Conservation (phyloP, 805 yeast genomes). For the Monosporozyma yasuniensis region DNA sequence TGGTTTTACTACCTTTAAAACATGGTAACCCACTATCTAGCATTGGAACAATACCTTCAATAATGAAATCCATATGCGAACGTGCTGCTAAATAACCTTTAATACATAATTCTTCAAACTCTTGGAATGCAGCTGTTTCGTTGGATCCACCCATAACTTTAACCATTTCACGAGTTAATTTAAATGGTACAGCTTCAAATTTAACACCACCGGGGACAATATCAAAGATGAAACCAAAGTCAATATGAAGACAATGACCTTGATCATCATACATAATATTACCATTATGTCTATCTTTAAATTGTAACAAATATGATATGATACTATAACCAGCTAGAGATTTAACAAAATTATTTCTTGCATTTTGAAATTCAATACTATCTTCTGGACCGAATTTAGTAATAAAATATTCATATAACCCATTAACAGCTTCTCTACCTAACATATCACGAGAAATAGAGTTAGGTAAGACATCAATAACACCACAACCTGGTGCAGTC, state of each 20-base stretch:
- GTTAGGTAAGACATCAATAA: slow-evolving; percentile 93
- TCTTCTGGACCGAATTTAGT: slow-evolving; percentile 94
- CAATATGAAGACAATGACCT: slow-evolving; percentile 93
- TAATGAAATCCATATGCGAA: slow-evolving; percentile 77
- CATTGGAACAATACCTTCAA: slow-evolving; percentile 86
- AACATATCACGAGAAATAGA: slow-evolving; percentile 95
- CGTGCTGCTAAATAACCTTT: slow-evolving; percentile 85
- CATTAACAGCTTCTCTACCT: slow-evolving; percentile 98
- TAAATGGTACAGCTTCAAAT: slow-evolving; percentile 97
- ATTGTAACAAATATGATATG: slow-evolving; percentile 81
- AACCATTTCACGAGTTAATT: slow-evolving; percentile 92
- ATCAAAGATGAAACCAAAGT: slow-evolving; percentile 97
- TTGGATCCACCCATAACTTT: slow-evolving; percentile 89
- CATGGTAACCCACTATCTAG: slow-evolving; percentile 92
- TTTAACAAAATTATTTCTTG: slow-evolving; percentile 85
- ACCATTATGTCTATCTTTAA: slow-evolving; percentile 97
- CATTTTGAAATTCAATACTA: slow-evolving; percentile 80
- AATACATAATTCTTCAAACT: slow-evolving; percentile 94
- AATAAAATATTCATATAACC: slow-evolving; percentile 82
- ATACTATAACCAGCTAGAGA: slow-evolving; percentile 92
- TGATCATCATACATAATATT: slow-evolving; percentile 92
- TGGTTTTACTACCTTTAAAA: slow-evolving; percentile 75
- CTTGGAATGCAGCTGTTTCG: slow-evolving; percentile 74
- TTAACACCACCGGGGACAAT: slow-evolving; percentile 98
- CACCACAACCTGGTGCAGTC: slow-evolving; percentile 99